phyloP scores from a whole-genome alignment of 345 rosid genomes.

The Citrus australasica region DNA sequence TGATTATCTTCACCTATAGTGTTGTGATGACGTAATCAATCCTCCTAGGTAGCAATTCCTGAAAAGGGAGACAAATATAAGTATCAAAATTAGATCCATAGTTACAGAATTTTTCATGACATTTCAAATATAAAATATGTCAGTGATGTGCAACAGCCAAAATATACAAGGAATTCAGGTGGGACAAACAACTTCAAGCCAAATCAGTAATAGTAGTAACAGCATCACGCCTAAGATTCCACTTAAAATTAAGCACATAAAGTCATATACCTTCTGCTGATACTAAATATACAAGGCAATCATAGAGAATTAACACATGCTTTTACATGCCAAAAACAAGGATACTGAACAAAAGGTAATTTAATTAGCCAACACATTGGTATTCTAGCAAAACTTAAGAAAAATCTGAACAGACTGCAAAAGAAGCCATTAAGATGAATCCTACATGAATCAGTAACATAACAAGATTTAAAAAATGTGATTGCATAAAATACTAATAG shows the following conservation, averaged over 20 bases:
- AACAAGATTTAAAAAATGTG: not conserved
- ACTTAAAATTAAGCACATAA: not conserved
- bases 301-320: not conserved
- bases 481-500: not conserved
- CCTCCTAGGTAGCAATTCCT: constrained; percentile 66
- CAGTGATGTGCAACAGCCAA: not conserved
- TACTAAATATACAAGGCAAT: not conserved
- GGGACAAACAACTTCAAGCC: not conserved
- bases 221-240: not conserved
- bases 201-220: not conserved
- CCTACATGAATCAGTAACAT: not conserved
- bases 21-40: constrained; percentile 28
- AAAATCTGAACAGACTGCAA: not conserved
- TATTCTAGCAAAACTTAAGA: not conserved
- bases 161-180: not conserved
- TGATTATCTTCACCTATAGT: constrained; percentile 43
- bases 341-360: not conserved
- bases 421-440: not conserved
- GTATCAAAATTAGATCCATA: not conserved
- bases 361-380: not conserved
- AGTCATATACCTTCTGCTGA: not conserved
- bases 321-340: not conserved
- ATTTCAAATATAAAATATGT: not conserved
- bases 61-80: constrained; percentile 24
- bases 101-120: not conserved